A percentile compares a stretch with the other conserved stretches of the same genome.
Evolutionary conservation across 306 rosid genomes (phyloP).

Genomic region (Vigna reflexopilosa): DNA sequence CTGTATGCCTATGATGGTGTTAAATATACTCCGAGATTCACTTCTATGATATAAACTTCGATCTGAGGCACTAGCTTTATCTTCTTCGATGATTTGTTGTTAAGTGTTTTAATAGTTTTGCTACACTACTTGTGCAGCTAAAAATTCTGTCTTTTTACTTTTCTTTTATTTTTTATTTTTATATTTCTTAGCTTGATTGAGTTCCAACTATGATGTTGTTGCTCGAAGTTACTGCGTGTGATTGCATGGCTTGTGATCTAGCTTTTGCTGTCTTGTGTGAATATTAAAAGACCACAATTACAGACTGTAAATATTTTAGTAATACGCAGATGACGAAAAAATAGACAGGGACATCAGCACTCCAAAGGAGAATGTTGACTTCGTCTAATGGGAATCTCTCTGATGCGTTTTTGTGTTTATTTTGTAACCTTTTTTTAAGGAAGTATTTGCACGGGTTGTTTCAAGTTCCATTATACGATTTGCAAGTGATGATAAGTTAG

Average conservation of each 20-base stretch:
- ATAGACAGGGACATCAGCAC: constrained; percentile 76
- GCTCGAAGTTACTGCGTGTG: neutral
- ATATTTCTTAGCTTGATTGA: neutral
- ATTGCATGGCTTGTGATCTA: neutral
- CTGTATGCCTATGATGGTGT: constrained; percentile 67
- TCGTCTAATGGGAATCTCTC: constrained; percentile 65
- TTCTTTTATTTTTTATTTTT: neutral
- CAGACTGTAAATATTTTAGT: neutral
- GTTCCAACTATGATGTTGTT: too few species aligned
- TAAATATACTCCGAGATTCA: constrained; percentile 79
- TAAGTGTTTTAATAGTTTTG: neutral
- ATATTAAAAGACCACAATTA: neutral
- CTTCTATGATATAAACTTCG: constrained; percentile 54
- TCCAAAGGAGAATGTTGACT: constrained; percentile 52
- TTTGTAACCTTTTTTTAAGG: too few species aligned
- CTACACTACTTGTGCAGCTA: neutral
- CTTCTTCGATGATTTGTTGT: too few species aligned
- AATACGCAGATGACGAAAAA: constrained; percentile 54
- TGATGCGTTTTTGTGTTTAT: constrained; percentile 38
- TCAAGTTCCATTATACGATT: neutral
- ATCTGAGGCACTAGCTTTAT: constrained; percentile 66
- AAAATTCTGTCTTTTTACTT: neutral
- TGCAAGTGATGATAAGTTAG: constrained; percentile 63
- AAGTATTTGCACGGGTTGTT: neutral
- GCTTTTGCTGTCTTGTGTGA: neutral